These are phyloP conservation scores for Leccinum subrobustum DNA, from an alignment of 1,284 basidiomycete genomes.

Conservation along the genomic window DNA sequence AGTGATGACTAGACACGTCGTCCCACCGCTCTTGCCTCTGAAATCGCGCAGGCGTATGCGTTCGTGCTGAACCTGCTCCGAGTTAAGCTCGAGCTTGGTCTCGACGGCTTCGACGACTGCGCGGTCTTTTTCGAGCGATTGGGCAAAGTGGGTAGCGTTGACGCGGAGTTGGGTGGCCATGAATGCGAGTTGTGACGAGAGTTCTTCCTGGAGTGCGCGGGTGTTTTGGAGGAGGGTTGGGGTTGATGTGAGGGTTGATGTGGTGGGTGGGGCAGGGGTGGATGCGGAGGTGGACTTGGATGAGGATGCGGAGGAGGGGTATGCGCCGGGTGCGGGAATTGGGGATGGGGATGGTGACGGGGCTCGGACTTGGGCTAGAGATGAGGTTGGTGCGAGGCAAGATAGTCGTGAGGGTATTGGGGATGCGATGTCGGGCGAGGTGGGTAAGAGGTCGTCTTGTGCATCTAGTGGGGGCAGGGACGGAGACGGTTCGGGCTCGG, in stretches of 20 bases:
- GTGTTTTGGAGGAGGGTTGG: slow-evolving; percentile 56
- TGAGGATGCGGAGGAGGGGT: neutral
- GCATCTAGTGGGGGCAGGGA: neutral
- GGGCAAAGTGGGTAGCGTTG: slow-evolving; percentile 71
- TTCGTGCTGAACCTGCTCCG: slow-evolving; percentile 66
- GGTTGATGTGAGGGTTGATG: slow-evolving; percentile 38
- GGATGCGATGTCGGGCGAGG: slow-evolving; percentile 6
- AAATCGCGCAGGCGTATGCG: slow-evolving; percentile 63
- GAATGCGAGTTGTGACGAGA: slow-evolving; percentile 67
- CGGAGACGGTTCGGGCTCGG: neutral
- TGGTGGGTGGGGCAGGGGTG: slow-evolving; percentile 28
- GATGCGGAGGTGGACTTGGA: neutral
- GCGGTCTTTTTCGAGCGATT: slow-evolving; percentile 63
- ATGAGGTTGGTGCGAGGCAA: neutral
- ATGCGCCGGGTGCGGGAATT: neutral
- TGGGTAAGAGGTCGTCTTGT: slow-evolving; percentile 21
- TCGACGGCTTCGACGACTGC: slow-evolving; percentile 57
- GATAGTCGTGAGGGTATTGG: neutral
- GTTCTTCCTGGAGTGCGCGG: slow-evolving; percentile 64
- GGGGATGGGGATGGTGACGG: neutral
- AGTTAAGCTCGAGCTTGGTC: slow-evolving; percentile 69
- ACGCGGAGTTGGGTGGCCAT: slow-evolving; percentile 79
- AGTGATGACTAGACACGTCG: slow-evolving; percentile 67
- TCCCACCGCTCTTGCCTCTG: slow-evolving; percentile 61
- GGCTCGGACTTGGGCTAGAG: neutral